Percentiles rank a stretch among this genome's conserved stretches.
Conservation (phyloP, 2,329 filamentous ascomycete genomes). For the Trichoderma polysporum region DNA sequence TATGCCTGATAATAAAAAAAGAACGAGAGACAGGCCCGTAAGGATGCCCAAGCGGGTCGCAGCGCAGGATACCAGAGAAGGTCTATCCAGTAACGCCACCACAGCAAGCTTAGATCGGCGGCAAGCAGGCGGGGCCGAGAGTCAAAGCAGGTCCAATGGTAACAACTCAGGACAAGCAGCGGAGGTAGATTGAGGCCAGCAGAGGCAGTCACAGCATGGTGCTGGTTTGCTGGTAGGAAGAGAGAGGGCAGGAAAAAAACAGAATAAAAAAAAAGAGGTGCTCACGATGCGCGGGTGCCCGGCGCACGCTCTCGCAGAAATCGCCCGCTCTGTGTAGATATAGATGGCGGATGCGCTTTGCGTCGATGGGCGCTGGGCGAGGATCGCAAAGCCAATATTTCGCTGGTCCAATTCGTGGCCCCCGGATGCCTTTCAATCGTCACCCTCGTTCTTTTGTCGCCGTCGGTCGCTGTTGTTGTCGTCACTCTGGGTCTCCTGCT, state of each 20-base stretch:
- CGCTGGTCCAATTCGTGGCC: background rate
- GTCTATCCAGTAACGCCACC: slow-evolving; percentile 5
- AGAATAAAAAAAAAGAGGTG: slow-evolving; percentile 1
- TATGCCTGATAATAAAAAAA: slow-evolving; percentile 13
- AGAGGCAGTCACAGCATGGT: slow-evolving; percentile 21
- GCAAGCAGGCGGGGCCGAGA: slow-evolving; percentile 19
- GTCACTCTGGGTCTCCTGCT: background rate
- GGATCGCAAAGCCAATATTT: slow-evolving; percentile 13
- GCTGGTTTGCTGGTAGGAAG: slow-evolving; percentile 9
- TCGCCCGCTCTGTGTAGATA: slow-evolving; percentile 2
- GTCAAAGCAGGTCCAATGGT: slow-evolving; percentile 17
- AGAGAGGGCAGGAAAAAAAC: background rate
- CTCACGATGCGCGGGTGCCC: slow-evolving; percentile 18
- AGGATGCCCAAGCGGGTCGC: slow-evolving; percentile 21
- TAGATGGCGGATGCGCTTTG: background rate
- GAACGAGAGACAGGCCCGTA: slow-evolving; percentile 13
- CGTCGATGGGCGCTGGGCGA: background rate
- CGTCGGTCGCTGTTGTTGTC: background rate
- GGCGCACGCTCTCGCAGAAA: slow-evolving; percentile 1
- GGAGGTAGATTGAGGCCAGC: background rate
- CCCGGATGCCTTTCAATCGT: background rate
- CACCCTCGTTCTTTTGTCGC: background rate
- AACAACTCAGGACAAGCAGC: slow-evolving; percentile 7
- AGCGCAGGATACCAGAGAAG: slow-evolving; percentile 11
- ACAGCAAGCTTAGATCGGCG: slow-evolving; percentile 19